Evolutionary conservation across 2,329 filamentous ascomycete species (phyloP).

Genomic region (Chaetomiaceae sp.): DNA sequence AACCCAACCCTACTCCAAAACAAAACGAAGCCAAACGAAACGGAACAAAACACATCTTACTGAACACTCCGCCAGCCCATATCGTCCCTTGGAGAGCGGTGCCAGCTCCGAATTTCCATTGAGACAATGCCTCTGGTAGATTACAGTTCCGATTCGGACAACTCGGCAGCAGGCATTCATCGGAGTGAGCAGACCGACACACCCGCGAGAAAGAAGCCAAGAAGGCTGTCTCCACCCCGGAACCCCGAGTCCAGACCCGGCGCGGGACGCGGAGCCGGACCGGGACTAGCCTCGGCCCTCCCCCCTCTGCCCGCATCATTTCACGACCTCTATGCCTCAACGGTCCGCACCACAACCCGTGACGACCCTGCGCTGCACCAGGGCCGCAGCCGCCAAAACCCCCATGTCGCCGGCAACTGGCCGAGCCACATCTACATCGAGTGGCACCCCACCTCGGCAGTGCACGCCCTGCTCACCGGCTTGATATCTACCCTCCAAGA

Average conservation of each 20-base stretch:
- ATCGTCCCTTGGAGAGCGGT: no score
- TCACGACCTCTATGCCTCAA: slow-evolving; percentile 84
- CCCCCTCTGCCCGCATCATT: slow-evolving; percentile 77
- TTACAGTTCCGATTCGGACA: slow-evolving; percentile 30
- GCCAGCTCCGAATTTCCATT: no score
- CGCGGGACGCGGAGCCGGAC: not conserved
- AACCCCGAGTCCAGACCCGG: not conserved
- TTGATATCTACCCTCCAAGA: slow-evolving; percentile 38
- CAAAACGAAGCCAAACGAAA: not conserved
- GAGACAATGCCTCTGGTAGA: slow-evolving; percentile 36
- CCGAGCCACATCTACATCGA: slow-evolving; percentile 89
- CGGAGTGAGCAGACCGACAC: not conserved
- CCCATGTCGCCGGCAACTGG: slow-evolving; percentile 88
- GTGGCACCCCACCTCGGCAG: slow-evolving; percentile 56
- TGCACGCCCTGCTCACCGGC: slow-evolving; percentile 43
- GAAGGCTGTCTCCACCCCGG: slow-evolving; percentile 1
- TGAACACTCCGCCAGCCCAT: no score
- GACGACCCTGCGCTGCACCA: slow-evolving; percentile 84
- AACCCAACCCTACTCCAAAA: no score
- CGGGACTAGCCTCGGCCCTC: slow-evolving; percentile 33
- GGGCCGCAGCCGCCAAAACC: slow-evolving; percentile 74
- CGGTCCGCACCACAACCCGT: slow-evolving; percentile 66
- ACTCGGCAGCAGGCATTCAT: slow-evolving; percentile 18
- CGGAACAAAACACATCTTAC: not conserved
- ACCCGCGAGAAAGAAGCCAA: slow-evolving; percentile 14